A percentile compares a stretch with the other conserved stretches of the same genome.
Conservation (phyloP, 163 green algal genomes). For the Scenedesmus sp. region DNA sequence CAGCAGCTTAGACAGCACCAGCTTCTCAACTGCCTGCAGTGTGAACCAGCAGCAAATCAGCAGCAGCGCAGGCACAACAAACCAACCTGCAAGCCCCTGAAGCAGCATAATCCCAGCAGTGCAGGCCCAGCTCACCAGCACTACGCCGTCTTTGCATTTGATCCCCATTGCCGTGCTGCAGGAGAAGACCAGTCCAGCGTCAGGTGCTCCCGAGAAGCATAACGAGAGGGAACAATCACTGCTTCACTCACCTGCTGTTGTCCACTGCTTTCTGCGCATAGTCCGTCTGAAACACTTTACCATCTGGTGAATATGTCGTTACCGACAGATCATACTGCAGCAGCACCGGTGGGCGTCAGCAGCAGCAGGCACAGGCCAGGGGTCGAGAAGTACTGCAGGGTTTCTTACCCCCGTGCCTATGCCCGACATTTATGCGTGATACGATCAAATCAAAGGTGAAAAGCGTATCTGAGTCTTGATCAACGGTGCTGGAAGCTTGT, state of each 20-base stretch:
- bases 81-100: background rate
- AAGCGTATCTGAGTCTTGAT: background rate
- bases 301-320: slow-evolving; percentile 98
- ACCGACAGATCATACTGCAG: slow-evolving; percentile 98
- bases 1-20: slow-evolving; percentile 98
- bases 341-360: background rate
- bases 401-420: slow-evolving; percentile 93
- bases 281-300: slow-evolving; percentile 98
- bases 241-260: slow-evolving; percentile 89
- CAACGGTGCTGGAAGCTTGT: background rate
- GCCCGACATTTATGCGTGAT: slow-evolving; percentile 83
- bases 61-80: background rate
- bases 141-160: slow-evolving; percentile 96
- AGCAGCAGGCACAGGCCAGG: background rate
- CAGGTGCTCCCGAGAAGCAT: slow-evolving; percentile 5
- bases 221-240: slow-evolving; percentile 21
- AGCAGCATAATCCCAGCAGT: background rate
- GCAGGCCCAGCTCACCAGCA: slow-evolving; percentile 85
- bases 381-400: background rate
- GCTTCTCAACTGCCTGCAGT: slow-evolving; percentile 94
- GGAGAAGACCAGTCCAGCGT: slow-evolving; percentile 5
- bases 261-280: slow-evolving; percentile 99
- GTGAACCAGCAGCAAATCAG: background rate
- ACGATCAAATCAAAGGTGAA: background rate
- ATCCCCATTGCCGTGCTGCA: slow-evolving; percentile 95